Percentiles rank a stretch among this genome's conserved stretches.
Conservation (phyloP, 2,329 filamentous ascomycete genomes). For the Nannizzia gypsea region DNA sequence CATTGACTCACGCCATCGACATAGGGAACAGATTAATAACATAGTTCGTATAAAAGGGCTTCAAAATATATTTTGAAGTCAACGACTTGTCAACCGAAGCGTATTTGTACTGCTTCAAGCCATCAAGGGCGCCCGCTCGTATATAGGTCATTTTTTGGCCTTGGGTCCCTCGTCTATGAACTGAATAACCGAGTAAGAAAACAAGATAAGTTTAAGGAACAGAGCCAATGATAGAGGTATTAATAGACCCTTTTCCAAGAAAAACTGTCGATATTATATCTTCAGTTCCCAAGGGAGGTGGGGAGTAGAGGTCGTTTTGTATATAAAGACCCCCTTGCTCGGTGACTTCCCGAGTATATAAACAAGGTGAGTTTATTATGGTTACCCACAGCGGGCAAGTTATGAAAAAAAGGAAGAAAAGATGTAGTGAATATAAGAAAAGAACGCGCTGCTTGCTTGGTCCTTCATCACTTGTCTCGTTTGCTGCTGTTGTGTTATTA, state of each 20-base stretch:
- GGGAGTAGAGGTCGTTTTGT: neutral
- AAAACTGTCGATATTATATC: neutral
- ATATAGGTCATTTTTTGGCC: conserved; percentile 73
- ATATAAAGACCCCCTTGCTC: neutral
- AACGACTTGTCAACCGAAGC: conserved; percentile 81
- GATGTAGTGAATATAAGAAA: neutral
- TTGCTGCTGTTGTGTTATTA: neutral
- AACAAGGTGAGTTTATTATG: neutral
- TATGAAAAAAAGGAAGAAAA: neutral
- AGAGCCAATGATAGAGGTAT: neutral
- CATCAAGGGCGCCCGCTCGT: conserved; percentile 75
- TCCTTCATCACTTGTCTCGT: neutral
- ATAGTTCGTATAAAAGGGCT: conserved; percentile 92
- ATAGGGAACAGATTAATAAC: conserved; percentile 93
- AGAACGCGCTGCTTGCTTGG: neutral
- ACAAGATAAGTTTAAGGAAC: neutral
- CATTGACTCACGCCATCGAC: conserved; percentile 66
- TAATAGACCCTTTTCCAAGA: neutral
- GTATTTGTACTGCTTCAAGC: conserved; percentile 92
- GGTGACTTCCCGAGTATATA: neutral
- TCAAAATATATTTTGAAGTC: conserved; percentile 82
- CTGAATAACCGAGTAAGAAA: neutral
- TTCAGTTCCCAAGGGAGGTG: neutral
- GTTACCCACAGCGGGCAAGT: neutral
- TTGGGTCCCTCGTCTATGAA: neutral